Evolutionary conservation across 2,329 filamentous ascomycete genomes (phyloP).

Genomic region (Fusarium tjaetaba): DNA sequence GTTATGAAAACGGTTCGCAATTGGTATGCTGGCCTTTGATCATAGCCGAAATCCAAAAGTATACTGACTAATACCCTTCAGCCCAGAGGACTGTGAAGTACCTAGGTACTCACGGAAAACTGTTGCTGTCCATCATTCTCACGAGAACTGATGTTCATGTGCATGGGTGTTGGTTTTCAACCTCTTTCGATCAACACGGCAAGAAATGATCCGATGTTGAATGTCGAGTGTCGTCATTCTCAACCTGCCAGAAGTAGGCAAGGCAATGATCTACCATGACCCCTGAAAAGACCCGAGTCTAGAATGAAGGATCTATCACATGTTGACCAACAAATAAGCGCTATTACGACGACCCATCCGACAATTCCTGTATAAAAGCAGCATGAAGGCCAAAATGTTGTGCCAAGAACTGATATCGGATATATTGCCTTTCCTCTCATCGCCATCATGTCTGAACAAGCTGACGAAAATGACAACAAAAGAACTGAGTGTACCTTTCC

Average conservation of each 20-base stretch:
- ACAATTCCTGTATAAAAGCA: neutral
- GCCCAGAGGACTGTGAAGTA: neutral
- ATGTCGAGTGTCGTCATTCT: neutral
- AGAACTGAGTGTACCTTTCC: neutral
- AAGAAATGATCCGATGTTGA: neutral
- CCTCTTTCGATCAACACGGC: neutral
- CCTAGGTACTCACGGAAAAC: neutral
- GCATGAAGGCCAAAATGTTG: accelerated
- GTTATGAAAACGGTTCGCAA: neutral
- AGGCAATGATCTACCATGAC: neutral
- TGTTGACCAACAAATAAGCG: neutral
- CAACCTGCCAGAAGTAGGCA: neutral
- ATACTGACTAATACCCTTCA: neutral
- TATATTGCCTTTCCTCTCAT: accelerated
- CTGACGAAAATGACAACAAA: neutral
- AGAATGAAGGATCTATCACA: neutral
- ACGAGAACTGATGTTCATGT: neutral
- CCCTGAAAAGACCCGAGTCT: conserved; percentile 4
- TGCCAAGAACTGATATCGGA: neutral
- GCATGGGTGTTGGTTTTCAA: neutral
- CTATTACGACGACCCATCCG: neutral
- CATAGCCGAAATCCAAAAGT: neutral
- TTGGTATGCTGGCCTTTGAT: too few relatives aligned
- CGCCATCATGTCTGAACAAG: neutral
- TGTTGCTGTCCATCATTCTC: too few relatives aligned